Conservation (phyloP, 139 green algal genomes). For the Trebouxia sp. region DNA sequence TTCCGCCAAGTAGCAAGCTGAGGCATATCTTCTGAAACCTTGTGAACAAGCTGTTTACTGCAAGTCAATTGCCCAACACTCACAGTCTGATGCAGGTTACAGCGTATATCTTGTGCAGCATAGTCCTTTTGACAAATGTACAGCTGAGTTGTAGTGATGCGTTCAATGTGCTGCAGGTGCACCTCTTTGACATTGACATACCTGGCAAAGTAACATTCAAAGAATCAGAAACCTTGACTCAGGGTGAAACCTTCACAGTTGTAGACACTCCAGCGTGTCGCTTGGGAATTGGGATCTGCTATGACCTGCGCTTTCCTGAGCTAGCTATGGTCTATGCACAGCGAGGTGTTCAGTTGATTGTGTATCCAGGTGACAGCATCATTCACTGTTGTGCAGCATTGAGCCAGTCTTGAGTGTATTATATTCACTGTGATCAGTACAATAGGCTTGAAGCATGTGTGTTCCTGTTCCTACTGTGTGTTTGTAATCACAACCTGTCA, state of each 20-base stretch:
- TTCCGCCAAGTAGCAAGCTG: too few species aligned
- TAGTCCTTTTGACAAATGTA: too few species aligned
- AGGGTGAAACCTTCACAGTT: slow-evolving; percentile 72
- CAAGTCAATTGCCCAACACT: too few species aligned
- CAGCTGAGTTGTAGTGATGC: not conserved
- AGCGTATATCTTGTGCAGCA: not conserved
- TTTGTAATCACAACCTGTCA: too few species aligned
- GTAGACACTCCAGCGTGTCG: slow-evolving; percentile 84
- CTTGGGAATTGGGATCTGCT: slow-evolving; percentile 96
- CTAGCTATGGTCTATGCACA: slow-evolving; percentile 84
- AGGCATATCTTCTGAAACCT: too few species aligned
- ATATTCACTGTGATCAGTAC: too few species aligned
- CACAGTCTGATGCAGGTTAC: not conserved
- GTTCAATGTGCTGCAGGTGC: slow-evolving; percentile 65
- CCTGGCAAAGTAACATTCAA: slow-evolving; percentile 97
- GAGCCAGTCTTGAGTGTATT: too few species aligned
- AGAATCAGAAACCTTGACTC: slow-evolving; percentile 88
- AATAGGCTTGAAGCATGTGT: too few species aligned
- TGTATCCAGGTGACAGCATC: slow-evolving; percentile 80
- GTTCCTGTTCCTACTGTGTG: too few species aligned
- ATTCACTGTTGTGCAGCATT: not conserved
- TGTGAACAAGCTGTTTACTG: too few species aligned
- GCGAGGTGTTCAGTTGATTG: slow-evolving; percentile 80
- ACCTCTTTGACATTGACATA: slow-evolving; percentile 99
- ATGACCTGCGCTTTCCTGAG: slow-evolving; percentile 94